Conservation (phyloP, 257 asterid genomes). For the Lithospermum erythrorhizon region DNA sequence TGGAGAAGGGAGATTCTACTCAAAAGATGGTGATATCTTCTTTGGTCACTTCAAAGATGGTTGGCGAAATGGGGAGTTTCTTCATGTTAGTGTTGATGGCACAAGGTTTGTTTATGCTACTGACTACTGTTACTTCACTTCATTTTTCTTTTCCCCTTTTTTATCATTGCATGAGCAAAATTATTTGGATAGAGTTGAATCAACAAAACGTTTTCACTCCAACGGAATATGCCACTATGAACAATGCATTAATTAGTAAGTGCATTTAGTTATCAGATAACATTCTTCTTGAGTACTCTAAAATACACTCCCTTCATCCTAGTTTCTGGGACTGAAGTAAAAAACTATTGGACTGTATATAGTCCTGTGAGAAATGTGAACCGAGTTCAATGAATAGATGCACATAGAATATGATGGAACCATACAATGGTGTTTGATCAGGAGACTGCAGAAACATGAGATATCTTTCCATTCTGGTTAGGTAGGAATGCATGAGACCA, state of each 20-base stretch:
- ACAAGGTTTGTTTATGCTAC: conserved; percentile 41
- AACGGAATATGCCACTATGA: background rate
- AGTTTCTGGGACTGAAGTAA: no score
- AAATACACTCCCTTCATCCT: no score
- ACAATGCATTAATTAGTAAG: background rate
- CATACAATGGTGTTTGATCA: background rate
- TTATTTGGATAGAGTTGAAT: background rate
- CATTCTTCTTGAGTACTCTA: background rate
- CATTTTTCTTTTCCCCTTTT: background rate
- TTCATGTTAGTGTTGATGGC: conserved; percentile 70
- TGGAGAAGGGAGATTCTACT: conserved; percentile 94
- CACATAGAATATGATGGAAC: background rate
- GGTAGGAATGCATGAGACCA: background rate
- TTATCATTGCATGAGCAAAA: background rate
- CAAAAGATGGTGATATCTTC: conserved; percentile 65
- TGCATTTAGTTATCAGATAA: no score
- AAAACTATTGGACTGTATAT: no score
- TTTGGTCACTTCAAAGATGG: conserved; percentile 98
- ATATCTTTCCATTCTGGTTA: background rate
- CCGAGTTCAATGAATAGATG: background rate
- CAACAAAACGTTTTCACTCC: background rate
- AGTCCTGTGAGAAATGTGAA: no score
- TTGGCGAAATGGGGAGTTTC: conserved; percentile 85
- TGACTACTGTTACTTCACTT: no score
- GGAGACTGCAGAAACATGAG: background rate